Evolutionary conservation across 306 rosid genomes (phyloP).

Genomic region (Castanea mollissima): DNA sequence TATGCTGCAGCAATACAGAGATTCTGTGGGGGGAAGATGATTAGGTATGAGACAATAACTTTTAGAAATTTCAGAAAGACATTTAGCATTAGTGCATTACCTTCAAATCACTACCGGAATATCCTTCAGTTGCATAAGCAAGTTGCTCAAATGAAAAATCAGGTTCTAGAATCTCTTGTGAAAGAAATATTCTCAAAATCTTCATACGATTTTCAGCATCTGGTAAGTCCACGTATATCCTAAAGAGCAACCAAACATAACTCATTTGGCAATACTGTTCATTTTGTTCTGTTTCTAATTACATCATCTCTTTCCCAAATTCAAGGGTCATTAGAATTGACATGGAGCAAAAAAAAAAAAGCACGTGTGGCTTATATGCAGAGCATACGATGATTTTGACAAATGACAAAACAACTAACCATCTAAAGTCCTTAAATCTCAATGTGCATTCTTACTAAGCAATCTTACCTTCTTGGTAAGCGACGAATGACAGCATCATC

Average conservation of each 20-base stretch:
- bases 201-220: slow-evolving; percentile 85
- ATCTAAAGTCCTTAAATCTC: background rate
- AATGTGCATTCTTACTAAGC: background rate
- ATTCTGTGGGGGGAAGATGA: slow-evolving; percentile 56
- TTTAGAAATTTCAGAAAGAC: background rate
- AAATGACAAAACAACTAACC: background rate
- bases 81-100: slow-evolving; percentile 30
- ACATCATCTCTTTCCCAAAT: background rate
- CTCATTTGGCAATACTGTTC: slow-evolving; percentile 9
- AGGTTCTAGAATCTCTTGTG: slow-evolving; percentile 65
- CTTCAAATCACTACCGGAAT: slow-evolving; percentile 98
- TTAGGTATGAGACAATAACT: slow-evolving; percentile 6
- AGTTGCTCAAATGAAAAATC: slow-evolving; percentile 73
- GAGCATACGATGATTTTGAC: background rate
- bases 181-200: slow-evolving; percentile 86
- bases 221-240: slow-evolving; percentile 94
- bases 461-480: slow-evolving; percentile 84
- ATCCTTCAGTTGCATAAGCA: slow-evolving; percentile 84
- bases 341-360: background rate
- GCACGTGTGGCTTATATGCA: background rate
- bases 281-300: background rate
- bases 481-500: slow-evolving; percentile 99
- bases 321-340: background rate
- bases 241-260: slow-evolving; percentile 29
- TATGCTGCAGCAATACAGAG: slow-evolving; percentile 96